Percentiles rank a stretch among this genome's conserved stretches.
Conservation (phyloP, 306 rosid genomes). For the Erythrophleum fordii region DNA sequence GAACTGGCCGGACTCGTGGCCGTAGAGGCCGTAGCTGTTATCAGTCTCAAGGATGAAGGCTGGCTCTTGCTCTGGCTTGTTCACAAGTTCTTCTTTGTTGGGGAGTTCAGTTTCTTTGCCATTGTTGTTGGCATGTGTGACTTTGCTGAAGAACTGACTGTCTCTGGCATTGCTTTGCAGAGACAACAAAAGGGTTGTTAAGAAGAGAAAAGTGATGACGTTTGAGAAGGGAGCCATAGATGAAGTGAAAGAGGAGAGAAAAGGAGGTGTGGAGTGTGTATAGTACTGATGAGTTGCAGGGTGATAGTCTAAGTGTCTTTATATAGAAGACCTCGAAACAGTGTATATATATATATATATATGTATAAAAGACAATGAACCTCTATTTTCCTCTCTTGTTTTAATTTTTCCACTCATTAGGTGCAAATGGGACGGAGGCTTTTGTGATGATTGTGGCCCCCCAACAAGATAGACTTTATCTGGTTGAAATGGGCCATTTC, state of each 20-base stretch:
- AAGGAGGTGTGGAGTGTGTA: background rate
- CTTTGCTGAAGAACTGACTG: constrained; percentile 86
- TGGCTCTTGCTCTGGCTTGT: constrained; percentile 61
- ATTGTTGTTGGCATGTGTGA: constrained; percentile 47
- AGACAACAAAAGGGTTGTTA: constrained; percentile 54
- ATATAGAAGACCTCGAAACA: constrained; percentile 48
- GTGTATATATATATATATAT: no score
- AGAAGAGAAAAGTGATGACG: constrained; percentile 43
- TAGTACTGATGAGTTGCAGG: no score
- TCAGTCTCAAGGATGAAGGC: constrained; percentile 64
- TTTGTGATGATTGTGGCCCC: constrained; percentile 56
- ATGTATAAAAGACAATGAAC: no score
- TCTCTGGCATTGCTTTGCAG: constrained; percentile 69
- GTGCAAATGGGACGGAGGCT: constrained; percentile 48
- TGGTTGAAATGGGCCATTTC: constrained; percentile 26
- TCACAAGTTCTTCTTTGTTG: constrained; percentile 40
- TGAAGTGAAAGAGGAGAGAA: background rate
- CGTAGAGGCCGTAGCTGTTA: constrained; percentile 82
- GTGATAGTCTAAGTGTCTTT: constrained; percentile 40
- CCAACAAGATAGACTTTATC: background rate
- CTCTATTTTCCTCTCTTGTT: background rate
- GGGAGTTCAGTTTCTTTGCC: constrained; percentile 50
- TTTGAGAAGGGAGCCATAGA: constrained; percentile 56
- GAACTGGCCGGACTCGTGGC: constrained; percentile 65
- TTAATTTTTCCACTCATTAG: constrained; percentile 52